Base-by-base conservation (phyloP, 2,329 filamentous ascomycete species). In the Xylaria sp. region DNA sequence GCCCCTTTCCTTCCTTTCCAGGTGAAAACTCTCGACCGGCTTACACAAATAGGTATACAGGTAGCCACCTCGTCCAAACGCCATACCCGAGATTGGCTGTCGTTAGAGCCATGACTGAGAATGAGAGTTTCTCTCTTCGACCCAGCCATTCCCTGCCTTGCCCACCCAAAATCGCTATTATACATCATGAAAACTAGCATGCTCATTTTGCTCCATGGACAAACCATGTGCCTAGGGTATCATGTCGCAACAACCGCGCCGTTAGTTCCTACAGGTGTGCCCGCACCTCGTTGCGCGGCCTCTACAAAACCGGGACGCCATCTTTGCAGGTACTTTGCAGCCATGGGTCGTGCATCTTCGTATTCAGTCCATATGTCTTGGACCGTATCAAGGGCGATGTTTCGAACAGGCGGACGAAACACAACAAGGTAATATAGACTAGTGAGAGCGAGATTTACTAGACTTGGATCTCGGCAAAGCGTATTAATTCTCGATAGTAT, bases 401-500 rank as follows among this genome's bases (percentile, higher is more conserved):
- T 83, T 69, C 85, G 82, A 21, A 85, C 83, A 3, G 88, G 88
- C 46, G 88, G 88, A 54, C 85, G 81, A 81, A 90, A 87, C 78
- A 90, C 87, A 46, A 88, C 85, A 71, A 90, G 74, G 67, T 89
- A 90, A 66, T 89, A 75, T 64, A 90, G 75, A 71, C 86, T 90
- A 15, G 85, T 88, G 63, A 90, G 75, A 9, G 87, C 86, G 46
- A 90, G 77, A 62, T 83, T 83, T 21, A 88, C 84, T 65, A 89
- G 84, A 47, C 85, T 85, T 5, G 88, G 88, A 72, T 90, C 87
- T 47, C 85, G 81, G 70, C 88, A 90, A 69, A 90, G 80, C 33
- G 79, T 78, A 76, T 87, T 88, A 35, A 98, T 87, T 51, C 90
- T 85, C 47, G 88, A 83, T 2, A 98, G 82, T 63, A 98, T 87